phyloP scores from a whole-genome alignment of 345 rosid genomes.

The Populus euphratica region DNA sequence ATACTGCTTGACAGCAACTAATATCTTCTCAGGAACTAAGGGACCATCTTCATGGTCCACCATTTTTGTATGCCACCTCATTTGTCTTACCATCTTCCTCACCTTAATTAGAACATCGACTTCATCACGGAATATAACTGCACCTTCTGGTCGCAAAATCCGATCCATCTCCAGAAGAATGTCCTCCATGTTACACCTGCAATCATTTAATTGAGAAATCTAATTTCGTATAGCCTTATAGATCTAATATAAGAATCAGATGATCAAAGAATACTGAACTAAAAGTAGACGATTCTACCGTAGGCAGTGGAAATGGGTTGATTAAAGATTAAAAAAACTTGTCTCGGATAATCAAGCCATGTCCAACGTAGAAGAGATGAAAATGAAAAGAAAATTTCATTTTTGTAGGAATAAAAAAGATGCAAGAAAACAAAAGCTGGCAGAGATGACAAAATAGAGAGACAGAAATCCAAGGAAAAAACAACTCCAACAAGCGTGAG shows the following conservation, averaged over 20 bases:
- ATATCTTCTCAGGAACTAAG: slow-evolving; percentile 78
- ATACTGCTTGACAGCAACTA: slow-evolving; percentile 91
- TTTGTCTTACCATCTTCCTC: slow-evolving; percentile 68
- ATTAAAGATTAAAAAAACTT: neutral
- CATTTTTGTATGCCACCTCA: slow-evolving; percentile 95
- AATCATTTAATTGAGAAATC: neutral
- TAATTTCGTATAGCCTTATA: neutral
- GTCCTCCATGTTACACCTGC: slow-evolving; percentile 79
- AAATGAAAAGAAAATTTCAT: neutral
- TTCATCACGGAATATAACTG: slow-evolving; percentile 80
- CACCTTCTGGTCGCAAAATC: slow-evolving; percentile 95
- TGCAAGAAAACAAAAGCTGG: neutral
- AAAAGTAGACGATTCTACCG: neutral
- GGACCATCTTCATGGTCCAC: slow-evolving; percentile 99
- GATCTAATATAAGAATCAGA: neutral
- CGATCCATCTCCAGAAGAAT: slow-evolving; percentile 98
- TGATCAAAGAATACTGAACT: neutral
- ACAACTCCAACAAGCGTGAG: neutral
- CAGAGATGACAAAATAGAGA: neutral
- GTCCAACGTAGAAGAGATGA: neutral
- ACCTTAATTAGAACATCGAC: slow-evolving; percentile 80
- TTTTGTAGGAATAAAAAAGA: neutral
- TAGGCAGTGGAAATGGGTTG: neutral
- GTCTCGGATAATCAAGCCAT: neutral
- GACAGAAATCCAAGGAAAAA: neutral